Evolutionary conservation across 495 filamentous ascomycete genomes (phyloP), one percentile per base, ranked within the genome.

Genomic region (Chaetomidium leptoderma): DNA sequence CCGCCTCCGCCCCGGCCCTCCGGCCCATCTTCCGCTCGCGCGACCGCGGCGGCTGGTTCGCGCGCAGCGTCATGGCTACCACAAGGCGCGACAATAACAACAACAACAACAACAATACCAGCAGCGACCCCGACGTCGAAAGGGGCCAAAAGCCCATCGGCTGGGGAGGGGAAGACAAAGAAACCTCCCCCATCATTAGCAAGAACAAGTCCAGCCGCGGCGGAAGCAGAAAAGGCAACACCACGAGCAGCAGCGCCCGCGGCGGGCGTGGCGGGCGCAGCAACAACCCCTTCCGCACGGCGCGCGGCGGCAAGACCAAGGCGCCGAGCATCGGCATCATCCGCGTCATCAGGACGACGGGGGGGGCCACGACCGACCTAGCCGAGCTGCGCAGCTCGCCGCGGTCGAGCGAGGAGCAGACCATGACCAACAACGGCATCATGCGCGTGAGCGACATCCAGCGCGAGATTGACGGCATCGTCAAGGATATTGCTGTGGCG

Each of bases 1-100:
- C 78, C 11, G 79, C 78, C 11, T 82, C 72, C 11, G 72, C 69
- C 0, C 76, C 76, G 0, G 74, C 74, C 0, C 51, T 77, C 14
- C 60, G 73, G n/a, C 72, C 74, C 4, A 64, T 78, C 29, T 66
- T 77, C 52, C 70, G 71, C 44, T 52, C 57, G 6, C 50, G 64
- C 16, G 68, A 63, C 19, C 60, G 63, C 13, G 66, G 68, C 39
- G 68, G 71, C 21, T 76, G 74, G 71, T 74, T 77, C 48, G 69
- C 73, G 17, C 65, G 65, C 11, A 63, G 69, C 19, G 67, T 54
- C 13, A 42, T 74, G 32, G 53, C 52, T 1, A 57, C 55, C 9
- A 64, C 45, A 45, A 45, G 24, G 44, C n/a, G 29, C 16, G 0
- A 6, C 27, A 9, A 6, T 26, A 33, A 16, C 35, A 26, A 39